Percentiles rank a stretch among this genome's conserved stretches.
Evolutionary conservation across 768 basidiomycete genomes (phyloP).

Genomic region (Rhodocollybia butyracea): DNA sequence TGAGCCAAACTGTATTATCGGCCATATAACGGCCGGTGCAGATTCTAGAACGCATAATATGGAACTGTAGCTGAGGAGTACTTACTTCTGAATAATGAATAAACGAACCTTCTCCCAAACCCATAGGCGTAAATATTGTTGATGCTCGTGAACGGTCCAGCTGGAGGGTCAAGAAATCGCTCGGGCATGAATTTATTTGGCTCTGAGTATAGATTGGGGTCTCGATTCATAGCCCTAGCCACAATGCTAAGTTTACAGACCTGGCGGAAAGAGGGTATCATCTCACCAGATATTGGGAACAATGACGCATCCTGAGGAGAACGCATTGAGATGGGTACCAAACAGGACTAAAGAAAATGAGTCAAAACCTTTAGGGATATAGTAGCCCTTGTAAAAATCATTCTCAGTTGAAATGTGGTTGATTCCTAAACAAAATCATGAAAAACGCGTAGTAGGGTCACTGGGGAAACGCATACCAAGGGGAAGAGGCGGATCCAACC

Average conservation of each 20-base stretch:
- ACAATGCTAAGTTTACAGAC: neutral
- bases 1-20: slow-evolving; percentile 1
- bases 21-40: slow-evolving; percentile 5
- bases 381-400: neutral
- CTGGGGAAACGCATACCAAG: too few species aligned
- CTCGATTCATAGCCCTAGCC: slow-evolving; percentile 20
- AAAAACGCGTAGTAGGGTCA: too few species aligned
- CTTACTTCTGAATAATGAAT: neutral
- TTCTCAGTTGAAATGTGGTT: neutral
- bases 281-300: neutral
- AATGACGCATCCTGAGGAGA: neutral
- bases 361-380: neutral
- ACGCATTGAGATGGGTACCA: neutral
- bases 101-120: neutral
- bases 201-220: slow-evolving; percentile 19
- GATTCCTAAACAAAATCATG: neutral
- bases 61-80: neutral
- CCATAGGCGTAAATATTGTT: neutral
- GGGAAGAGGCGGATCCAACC: too few species aligned
- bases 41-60: neutral
- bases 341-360: neutral
- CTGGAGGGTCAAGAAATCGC: slow-evolving; percentile 14
- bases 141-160: neutral
- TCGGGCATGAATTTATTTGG: slow-evolving; percentile 17
- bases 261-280: neutral